Percentiles rank a stretch among this genome's conserved stretches.
phyloP scores from a whole-genome alignment of 2,329 filamentous ascomycete species.

The Hymenoscyphus fructigenus region DNA sequence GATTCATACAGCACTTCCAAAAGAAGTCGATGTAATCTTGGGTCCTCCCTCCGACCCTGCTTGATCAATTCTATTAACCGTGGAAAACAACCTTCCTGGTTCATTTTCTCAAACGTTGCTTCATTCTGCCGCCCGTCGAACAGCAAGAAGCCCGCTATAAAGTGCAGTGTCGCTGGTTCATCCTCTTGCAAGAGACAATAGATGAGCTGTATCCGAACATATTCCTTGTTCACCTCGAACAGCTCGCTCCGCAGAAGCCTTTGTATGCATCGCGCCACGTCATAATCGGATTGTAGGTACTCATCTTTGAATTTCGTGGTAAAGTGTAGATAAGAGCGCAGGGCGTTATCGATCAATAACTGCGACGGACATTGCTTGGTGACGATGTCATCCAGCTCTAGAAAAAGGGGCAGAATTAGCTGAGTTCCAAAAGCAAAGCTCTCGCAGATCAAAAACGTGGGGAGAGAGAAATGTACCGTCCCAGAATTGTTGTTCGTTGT shows the following conservation, averaged over 20 bases:
- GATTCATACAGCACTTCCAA: slow-evolving; percentile 95
- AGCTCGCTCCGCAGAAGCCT: slow-evolving; percentile 73
- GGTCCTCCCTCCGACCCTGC: slow-evolving; percentile 61
- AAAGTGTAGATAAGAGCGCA: slow-evolving; percentile 81
- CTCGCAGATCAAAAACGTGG: not conserved
- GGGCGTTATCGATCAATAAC: slow-evolving; percentile 75
- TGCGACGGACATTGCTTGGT: slow-evolving; percentile 56
- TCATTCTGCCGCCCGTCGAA: slow-evolving; percentile 83
- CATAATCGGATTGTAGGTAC: slow-evolving; percentile 73
- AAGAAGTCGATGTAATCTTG: slow-evolving; percentile 73
- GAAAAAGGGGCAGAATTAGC: slow-evolving; percentile 12
- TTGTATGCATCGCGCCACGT: slow-evolving; percentile 77
- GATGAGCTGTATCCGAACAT: slow-evolving; percentile 89
- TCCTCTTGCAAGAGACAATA: slow-evolving; percentile 91
- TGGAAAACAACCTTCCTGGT: slow-evolving; percentile 78
- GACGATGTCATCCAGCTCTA: slow-evolving; percentile 68
- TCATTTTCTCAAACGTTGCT: slow-evolving; percentile 80
- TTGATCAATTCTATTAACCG: slow-evolving; percentile 79
- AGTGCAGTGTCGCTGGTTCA: slow-evolving; percentile 73
- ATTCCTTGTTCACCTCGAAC: slow-evolving; percentile 73
- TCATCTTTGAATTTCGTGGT: slow-evolving; percentile 74
- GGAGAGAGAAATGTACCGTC: slow-evolving; percentile 56
- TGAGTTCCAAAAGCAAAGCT: not conserved
- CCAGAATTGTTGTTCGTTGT: slow-evolving; percentile 88
- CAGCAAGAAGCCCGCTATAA: slow-evolving; percentile 80